Base-by-base conservation (phyloP, 1,284 basidiomycete genomes). In the Tylopilus orsonianus region DNA sequence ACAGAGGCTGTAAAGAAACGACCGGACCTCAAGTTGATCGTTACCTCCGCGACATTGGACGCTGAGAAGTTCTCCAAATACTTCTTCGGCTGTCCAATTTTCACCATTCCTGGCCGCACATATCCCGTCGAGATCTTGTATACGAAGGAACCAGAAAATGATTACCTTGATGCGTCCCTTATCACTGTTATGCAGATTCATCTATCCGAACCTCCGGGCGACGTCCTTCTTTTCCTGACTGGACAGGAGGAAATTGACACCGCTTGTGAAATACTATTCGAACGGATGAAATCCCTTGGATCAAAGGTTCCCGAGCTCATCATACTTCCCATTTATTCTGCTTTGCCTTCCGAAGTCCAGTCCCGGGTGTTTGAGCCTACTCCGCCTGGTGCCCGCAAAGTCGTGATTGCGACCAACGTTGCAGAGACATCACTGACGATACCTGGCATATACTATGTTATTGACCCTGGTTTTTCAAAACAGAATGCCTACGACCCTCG, bases 121-220 rank as follows among this genome's bases (percentile, higher is more conserved):
- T 98, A 91, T 72, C 96, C 96, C 3, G 97, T 99, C 54, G 97
- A 99, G 70, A 82, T 93, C 36, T 76, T 99, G 18, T 98, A 99
- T 73, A 98, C 96, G 56, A 98, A 98, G 69, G 96, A 99, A 64
- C 96, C 97, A 0, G 97, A 99, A 70, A 81, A 83, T n/a, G 97
- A 99, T 70, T 99, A 99, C 70, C 82, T 99, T 52, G 97, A 99
- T 61, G 95, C 96, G 0, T 93, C 94, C 18, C 84, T 99, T 52
- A 99, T 98, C 62, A 99, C 96, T 1, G 91, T 98, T 63, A 96
- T 99, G 89, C 96, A 99, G 71, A 99, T 99, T 56, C 97, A 99
- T 67, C 80, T 98, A 6, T 97, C 96, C 46, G 96, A 98, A 65
- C 96, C 96, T 20, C 91, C 93, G 1, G 97, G 97, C 47, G 97